Conservation (phyloP, 2,329 filamentous ascomycete genomes). For the Boeremia lycopersici region DNA sequence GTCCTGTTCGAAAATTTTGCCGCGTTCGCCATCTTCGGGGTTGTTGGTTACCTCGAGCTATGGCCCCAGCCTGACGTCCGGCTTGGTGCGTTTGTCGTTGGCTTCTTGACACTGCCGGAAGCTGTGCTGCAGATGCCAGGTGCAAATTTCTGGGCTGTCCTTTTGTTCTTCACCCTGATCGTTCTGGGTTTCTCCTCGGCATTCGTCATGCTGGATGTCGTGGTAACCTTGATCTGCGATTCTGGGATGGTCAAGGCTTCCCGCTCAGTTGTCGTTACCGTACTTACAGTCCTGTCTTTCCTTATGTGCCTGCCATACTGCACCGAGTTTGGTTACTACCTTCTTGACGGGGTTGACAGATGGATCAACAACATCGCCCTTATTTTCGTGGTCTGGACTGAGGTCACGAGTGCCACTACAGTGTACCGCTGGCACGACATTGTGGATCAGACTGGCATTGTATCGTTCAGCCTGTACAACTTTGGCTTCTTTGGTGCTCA, state of each 20-base stretch:
- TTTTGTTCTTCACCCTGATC: constrained; percentile 64
- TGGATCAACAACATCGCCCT: constrained; percentile 63
- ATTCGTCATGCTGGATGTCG: constrained; percentile 65
- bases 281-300: constrained; percentile 57
- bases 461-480: constrained; percentile 56
- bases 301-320: constrained; percentile 63
- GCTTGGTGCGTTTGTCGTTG: constrained; percentile 62
- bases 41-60: constrained; percentile 57
- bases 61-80: constrained; percentile 52
- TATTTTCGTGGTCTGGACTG: constrained; percentile 61
- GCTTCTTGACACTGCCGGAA: constrained; percentile 63
- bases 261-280: constrained; percentile 57
- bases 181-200: constrained; percentile 64
- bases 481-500: constrained; percentile 61
- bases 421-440: constrained; percentile 60
- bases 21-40: constrained; percentile 60
- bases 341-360: constrained; percentile 60
- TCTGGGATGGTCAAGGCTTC: constrained; percentile 54
- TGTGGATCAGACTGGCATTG: constrained; percentile 52
- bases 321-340: constrained; percentile 63
- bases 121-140: constrained; percentile 64
- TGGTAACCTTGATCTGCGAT: constrained; percentile 61
- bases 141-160: constrained; percentile 64
- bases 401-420: constrained; percentile 60
- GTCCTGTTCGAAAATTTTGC: constrained; percentile 62